These are phyloP conservation scores for Gynandropsis gynandra DNA, from an alignment of 345 rosid species.

Conservation along the genomic window DNA sequence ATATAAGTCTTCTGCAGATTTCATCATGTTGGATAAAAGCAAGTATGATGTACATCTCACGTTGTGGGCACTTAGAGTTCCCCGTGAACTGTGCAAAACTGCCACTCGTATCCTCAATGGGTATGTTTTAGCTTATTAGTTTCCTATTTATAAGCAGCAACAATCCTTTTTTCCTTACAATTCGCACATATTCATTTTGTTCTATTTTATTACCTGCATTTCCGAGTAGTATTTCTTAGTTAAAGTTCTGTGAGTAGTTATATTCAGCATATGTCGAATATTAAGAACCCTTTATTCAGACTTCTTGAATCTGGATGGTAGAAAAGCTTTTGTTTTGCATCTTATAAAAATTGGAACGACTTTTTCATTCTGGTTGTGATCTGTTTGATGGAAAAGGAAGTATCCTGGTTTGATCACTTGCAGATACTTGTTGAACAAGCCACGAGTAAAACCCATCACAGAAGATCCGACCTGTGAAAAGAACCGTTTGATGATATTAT, in stretches of 20 bases:
- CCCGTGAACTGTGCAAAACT: constrained; percentile 65
- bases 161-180: neutral
- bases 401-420: constrained; percentile 9
- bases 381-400: constrained; percentile 12
- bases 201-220: neutral
- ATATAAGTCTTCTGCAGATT: too few relatives aligned
- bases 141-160: neutral
- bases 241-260: neutral
- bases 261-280: neutral
- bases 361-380: constrained; percentile 3
- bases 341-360: neutral
- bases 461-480: constrained; percentile 65
- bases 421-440: constrained; percentile 79
- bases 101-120: constrained; percentile 64
- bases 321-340: neutral
- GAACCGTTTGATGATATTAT: constrained; percentile 62
- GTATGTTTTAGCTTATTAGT: constrained; percentile 26
- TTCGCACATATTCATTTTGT: neutral
- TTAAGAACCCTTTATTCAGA: neutral
- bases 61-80: constrained; percentile 76
- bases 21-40: constrained; percentile 57
- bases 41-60: constrained; percentile 61
- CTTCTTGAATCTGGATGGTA: neutral
- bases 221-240: neutral
- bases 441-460: constrained; percentile 68